phyloP scores from a whole-genome alignment of 1,284 basidiomycete species.

The Ganoderma sinense region DNA sequence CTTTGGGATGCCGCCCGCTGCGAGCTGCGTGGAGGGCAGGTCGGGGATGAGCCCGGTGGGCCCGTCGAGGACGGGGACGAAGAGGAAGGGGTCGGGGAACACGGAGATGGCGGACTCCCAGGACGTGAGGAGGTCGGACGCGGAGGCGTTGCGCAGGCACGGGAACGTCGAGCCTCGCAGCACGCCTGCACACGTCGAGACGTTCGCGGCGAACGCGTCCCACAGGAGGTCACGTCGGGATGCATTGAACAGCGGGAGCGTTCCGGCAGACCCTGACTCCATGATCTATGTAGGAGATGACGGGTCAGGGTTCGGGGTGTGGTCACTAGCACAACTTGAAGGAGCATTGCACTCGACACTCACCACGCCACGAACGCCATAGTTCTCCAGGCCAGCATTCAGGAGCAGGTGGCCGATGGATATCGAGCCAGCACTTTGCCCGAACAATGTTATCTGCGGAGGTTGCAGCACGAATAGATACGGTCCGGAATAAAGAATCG shows the following conservation, averaged over 20 bases:
- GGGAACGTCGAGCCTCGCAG: not conserved
- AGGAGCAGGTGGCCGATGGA: constrained; percentile 51
- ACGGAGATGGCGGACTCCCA: not conserved
- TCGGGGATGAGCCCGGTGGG: constrained; percentile 22
- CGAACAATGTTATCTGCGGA: constrained; percentile 58
- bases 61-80: constrained; percentile 7
- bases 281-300: constrained; percentile 13
- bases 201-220: constrained; percentile 18
- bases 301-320: not conserved
- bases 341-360: no score
- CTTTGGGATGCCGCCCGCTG: constrained; percentile 21
- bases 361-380: constrained; percentile 52
- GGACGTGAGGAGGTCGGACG: constrained; percentile 10
- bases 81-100: constrained; percentile 18
- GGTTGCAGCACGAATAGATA: not conserved
- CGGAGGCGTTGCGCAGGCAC: not conserved
- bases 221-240: constrained; percentile 18
- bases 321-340: constrained; percentile 19
- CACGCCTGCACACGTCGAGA: constrained; percentile 3
- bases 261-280: constrained; percentile 24
- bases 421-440: constrained; percentile 61
- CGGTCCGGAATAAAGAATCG: not conserved
- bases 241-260: constrained; percentile 17
- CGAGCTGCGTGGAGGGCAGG: constrained; percentile 21
- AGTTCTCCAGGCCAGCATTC: constrained; percentile 46